Base-by-base conservation (phyloP, 495 filamentous ascomycete genomes). In the Tuber indicum region DNA sequence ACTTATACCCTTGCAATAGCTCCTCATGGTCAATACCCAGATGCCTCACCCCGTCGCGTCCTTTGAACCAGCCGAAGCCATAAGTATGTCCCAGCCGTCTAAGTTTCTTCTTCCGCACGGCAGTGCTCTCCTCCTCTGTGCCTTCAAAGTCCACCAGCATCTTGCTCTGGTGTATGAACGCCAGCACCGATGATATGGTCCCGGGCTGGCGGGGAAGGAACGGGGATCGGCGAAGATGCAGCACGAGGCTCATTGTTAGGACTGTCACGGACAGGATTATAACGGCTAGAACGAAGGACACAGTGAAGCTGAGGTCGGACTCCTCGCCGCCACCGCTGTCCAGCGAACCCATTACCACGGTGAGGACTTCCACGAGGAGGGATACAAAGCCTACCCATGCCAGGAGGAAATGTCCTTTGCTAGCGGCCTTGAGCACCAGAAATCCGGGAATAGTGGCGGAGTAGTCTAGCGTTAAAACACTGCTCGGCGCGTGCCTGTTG, bases 1-100 rank as follows among this genome's bases (percentile, higher is more conserved):
- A 87, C 83, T 85, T 88, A 82, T 92, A 93, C 71, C 78, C 84
- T 71, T 86, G 86, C 75, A 87, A 77, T 74, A 93, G 82, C 83
- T 90, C 89, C 84, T 93, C 91, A 85, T 91, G 86, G 77, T 93
- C 91, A 52, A 93, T 87, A 23, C 91, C 91, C 75, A 90, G 89
- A 85, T 93, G 91, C 70, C 85, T 85, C 77, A 88, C 85, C 10
- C 89, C 89, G 78, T 93, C 91, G 5, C 91, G 78, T 0, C 91
- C 91, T 23, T 84, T 84, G 79, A 92, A 93, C 91, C 91, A 93
- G 3, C 91, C 91, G 26, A 93, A 84, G 0, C 90, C 91, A 82
- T 92, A 93, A 69, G 85, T 89, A 86, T 91, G 92, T 21, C 85
- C 86, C 26, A 88, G 76, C 9, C 76, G 79, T 74, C 87, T 87